A percentile compares a stretch with the other conserved stretches of the same genome.
Conservation (phyloP, 305 asterid species). For the Fraxinus latifolia region DNA sequence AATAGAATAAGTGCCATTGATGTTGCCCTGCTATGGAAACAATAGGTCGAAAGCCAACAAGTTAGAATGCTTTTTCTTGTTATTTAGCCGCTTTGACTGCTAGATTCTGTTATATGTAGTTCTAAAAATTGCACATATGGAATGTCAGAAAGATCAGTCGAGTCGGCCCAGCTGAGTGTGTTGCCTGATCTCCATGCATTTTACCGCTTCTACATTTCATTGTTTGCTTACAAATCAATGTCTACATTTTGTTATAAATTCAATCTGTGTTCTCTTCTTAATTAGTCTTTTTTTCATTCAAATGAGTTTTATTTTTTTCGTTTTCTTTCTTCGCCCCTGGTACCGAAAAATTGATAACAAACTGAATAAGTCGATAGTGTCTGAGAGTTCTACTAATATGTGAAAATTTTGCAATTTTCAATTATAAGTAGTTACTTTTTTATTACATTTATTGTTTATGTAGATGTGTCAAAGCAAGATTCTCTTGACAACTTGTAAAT, state of each 20-base stretch:
- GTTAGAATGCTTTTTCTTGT: not conserved
- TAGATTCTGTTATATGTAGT: conserved; percentile 18
- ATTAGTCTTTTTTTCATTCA: not conserved
- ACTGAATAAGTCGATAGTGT: not conserved
- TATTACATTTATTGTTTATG: not conserved
- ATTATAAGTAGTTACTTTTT: too few relatives aligned
- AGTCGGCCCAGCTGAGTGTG: not conserved
- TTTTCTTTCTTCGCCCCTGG: not conserved
- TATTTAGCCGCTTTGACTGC: not conserved
- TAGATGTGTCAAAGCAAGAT: not conserved
- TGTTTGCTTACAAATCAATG: conserved; percentile 3
- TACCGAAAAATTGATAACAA: not conserved
- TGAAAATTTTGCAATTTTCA: not conserved
- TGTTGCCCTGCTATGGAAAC: not conserved
- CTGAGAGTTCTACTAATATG: not conserved
- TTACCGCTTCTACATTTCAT: not conserved
- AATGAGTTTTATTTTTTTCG: not conserved
- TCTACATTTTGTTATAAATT: not conserved
- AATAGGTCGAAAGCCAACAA: not conserved
- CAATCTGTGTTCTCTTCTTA: not conserved
- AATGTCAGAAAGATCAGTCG: not conserved
- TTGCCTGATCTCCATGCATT: not conserved
- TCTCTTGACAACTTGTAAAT: conserved; percentile 13
- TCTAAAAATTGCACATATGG: not conserved
- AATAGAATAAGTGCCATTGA: conserved; percentile 26